Evolutionary conservation across 192 early-diverging fungal species (phyloP).

Genomic region (Dispira simplex): DNA sequence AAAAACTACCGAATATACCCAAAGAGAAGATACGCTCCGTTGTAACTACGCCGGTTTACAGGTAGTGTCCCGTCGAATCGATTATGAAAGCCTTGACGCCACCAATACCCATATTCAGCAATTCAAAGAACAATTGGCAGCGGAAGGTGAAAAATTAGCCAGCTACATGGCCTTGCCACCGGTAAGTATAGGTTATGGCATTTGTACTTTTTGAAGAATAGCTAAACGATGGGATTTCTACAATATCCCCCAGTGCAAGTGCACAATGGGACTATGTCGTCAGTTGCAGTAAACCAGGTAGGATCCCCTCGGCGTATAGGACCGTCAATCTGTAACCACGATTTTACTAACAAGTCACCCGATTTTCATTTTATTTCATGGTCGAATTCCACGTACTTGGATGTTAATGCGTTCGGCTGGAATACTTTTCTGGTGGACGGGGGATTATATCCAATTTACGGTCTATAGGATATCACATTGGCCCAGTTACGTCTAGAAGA

Average conservation of each 20-base stretch:
- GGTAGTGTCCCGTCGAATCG: not conserved
- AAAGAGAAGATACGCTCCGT: slow-evolving; percentile 13
- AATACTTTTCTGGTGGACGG: not conserved
- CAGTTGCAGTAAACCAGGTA: no score
- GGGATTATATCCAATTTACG: not conserved
- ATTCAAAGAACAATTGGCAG: not conserved
- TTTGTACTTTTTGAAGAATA: not conserved
- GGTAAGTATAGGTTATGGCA: not conserved
- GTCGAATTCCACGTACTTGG: not conserved
- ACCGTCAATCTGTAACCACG: no score
- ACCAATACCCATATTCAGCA: not conserved
- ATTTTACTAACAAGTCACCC: no score
- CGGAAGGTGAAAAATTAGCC: not conserved
- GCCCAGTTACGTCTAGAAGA: not conserved
- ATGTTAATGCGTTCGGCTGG: not conserved
- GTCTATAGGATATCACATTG: not conserved
- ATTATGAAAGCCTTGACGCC: not conserved
- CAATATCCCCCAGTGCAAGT: no score
- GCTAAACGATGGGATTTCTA: no score
- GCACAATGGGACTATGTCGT: no score
- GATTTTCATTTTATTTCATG: not conserved
- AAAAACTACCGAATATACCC: slow-evolving; percentile 21
- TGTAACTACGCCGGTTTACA: not conserved
- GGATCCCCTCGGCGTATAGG: no score
- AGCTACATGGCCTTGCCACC: slow-evolving; percentile 2